These are phyloP conservation scores for Chalciporus sphaerocephalus DNA, from an alignment of 768 basidiomycete genomes.

Conservation along the genomic window DNA sequence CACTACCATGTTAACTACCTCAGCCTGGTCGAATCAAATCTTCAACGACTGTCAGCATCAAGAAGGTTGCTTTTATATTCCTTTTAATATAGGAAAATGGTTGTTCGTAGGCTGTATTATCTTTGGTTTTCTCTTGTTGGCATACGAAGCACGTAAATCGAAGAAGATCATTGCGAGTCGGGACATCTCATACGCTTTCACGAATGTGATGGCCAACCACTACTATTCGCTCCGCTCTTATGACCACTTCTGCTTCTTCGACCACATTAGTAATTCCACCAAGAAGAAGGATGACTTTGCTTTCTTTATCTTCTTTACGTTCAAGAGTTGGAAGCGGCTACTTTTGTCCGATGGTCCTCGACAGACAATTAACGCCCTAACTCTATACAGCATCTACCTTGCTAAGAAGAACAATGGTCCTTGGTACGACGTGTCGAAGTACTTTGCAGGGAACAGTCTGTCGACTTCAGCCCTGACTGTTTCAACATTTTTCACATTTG, in stretches of 20 bases:
- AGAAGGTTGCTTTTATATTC: constrained; percentile 75
- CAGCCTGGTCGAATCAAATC: constrained; percentile 88
- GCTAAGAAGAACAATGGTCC: constrained; percentile 46
- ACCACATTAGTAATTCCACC: constrained; percentile 92
- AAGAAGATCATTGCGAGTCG: constrained; percentile 92
- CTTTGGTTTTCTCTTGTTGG: constrained; percentile 94
- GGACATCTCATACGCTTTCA: constrained; percentile 97
- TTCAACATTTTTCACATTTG: constrained; percentile 85
- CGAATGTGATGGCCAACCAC: constrained; percentile 94
- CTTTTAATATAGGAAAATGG: constrained; percentile 90
- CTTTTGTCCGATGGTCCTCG: constrained; percentile 93
- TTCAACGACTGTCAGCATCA: constrained; percentile 65
- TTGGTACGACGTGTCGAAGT: constrained; percentile 72
- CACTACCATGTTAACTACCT: constrained; percentile 90
- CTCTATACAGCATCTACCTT: constrained; percentile 87
- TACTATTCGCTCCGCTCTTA: constrained; percentile 96
- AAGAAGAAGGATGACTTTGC: constrained; percentile 97
- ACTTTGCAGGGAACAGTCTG: constrained; percentile 70
- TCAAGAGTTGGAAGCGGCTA: constrained; percentile 95
- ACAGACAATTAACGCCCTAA: constrained; percentile 95
- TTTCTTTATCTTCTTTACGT: constrained; percentile 98
- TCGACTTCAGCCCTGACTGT: constrained; percentile 82
- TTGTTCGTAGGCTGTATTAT: constrained; percentile 98
- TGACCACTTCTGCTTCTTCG: constrained; percentile 97
- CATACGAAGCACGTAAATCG: constrained; percentile 88